phyloP scores from a whole-genome alignment of 768 basidiomycete genomes.

The Mycena pura region DNA sequence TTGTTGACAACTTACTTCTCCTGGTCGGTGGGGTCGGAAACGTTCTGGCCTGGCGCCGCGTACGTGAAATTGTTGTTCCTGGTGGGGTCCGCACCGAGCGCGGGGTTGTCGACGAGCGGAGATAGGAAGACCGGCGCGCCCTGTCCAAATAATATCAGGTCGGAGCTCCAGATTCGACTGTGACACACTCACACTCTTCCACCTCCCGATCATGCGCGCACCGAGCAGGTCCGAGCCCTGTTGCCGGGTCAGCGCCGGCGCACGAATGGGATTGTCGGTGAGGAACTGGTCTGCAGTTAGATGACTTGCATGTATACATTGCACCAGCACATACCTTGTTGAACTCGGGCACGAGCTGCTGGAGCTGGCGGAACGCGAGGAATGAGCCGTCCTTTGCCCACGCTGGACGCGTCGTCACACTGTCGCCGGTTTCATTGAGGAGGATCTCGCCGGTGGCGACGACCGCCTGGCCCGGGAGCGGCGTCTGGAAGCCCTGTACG shows the following conservation, averaged over 20 bases:
- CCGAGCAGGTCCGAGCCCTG: constrained; percentile 36
- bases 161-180: not conserved
- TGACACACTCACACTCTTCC: constrained; percentile 34
- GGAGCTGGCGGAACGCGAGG: constrained; percentile 42
- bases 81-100: constrained; percentile 8
- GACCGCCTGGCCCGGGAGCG: constrained; percentile 20
- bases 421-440: constrained; percentile 35
- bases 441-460: constrained; percentile 24
- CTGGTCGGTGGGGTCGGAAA: constrained; percentile 4
- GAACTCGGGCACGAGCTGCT: constrained; percentile 42
- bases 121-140: constrained; percentile 24
- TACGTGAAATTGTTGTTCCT: constrained; percentile 22
- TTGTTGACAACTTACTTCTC: not conserved
- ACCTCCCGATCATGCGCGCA: constrained; percentile 41
- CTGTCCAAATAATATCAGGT: constrained; percentile 22
- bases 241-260: constrained; percentile 23
- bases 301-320: too few species aligned
- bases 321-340: too few species aligned
- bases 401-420: constrained; percentile 17
- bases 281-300: too few species aligned
- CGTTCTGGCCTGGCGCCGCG: constrained; percentile 1
- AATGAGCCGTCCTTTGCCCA: constrained; percentile 41
- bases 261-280: constrained; percentile 20
- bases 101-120: constrained; percentile 22
- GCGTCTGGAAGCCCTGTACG: constrained; percentile 20